Conservation (phyloP, 257 asterid species). For the Echium plantagineum region DNA sequence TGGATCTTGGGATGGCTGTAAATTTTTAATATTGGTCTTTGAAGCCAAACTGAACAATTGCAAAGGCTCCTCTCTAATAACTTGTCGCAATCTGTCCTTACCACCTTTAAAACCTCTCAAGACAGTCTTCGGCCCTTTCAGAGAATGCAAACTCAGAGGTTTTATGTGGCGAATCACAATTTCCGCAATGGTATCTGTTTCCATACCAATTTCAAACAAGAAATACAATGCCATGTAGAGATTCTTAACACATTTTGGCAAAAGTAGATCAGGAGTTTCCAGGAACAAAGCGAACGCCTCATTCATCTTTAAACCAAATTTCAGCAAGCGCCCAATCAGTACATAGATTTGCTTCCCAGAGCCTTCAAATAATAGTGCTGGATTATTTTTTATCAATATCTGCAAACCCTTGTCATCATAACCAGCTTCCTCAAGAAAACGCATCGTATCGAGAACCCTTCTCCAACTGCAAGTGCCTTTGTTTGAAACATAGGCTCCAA, state of each 20-base stretch:
- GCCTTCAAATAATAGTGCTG: slow-evolving; percentile 49
- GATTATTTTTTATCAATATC: slow-evolving; percentile 34
- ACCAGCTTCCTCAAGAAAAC: slow-evolving; percentile 58
- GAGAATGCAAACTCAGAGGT: slow-evolving; percentile 38
- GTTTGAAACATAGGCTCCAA: slow-evolving; percentile 48
- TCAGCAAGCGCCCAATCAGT: slow-evolving; percentile 54
- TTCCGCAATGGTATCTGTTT: slow-evolving; percentile 27
- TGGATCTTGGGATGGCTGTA: slow-evolving; percentile 43
- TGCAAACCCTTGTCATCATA: slow-evolving; percentile 37
- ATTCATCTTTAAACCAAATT: slow-evolving; percentile 49
- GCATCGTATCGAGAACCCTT: slow-evolving; percentile 37
- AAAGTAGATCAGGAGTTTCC: slow-evolving; percentile 41
- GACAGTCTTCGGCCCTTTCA: slow-evolving; percentile 56
- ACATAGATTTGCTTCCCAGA: slow-evolving; percentile 61
- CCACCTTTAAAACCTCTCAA: slow-evolving; percentile 43
- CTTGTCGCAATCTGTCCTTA: slow-evolving; percentile 32
- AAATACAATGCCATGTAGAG: slow-evolving; percentile 57
- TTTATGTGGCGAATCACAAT: slow-evolving; percentile 38
- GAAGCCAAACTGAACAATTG: slow-evolving; percentile 48
- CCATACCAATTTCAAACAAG: slow-evolving; percentile 52
- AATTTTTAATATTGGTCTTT: slow-evolving; percentile 21
- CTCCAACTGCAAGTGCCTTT: slow-evolving; percentile 48
- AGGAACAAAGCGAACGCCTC: slow-evolving; percentile 35
- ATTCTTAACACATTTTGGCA: slow-evolving; percentile 43
- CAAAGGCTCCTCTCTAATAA: slow-evolving; percentile 41